Percentiles rank a stretch among this genome's conserved stretches.
phyloP scores from a whole-genome alignment of 2,329 filamentous ascomycete species.

The Hypoxylon sp. region DNA sequence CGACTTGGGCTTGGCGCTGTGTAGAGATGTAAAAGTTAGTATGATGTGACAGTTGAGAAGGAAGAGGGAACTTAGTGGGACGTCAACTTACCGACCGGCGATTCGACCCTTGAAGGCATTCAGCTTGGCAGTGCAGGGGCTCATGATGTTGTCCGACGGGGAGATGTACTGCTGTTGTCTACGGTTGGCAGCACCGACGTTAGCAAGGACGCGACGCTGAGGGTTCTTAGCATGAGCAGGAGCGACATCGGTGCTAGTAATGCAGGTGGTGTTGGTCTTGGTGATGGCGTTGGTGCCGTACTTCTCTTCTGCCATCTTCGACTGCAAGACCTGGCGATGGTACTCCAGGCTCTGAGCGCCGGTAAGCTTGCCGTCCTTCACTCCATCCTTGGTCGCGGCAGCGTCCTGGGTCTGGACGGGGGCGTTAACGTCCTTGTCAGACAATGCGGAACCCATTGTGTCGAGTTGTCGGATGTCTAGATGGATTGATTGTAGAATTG shows the following conservation, averaged over 20 bases:
- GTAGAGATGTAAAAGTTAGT: slow-evolving; percentile 40
- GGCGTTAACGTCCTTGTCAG: slow-evolving; percentile 75
- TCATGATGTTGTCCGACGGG: slow-evolving; percentile 91
- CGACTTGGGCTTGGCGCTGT: slow-evolving; percentile 74
- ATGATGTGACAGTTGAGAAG: background rate
- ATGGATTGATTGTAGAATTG: background rate
- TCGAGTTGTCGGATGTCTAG: slow-evolving; percentile 11
- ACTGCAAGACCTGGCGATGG: slow-evolving; percentile 80
- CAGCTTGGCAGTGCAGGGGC: slow-evolving; percentile 86
- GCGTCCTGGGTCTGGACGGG: slow-evolving; percentile 55
- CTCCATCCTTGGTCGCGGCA: slow-evolving; percentile 18
- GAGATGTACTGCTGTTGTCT: slow-evolving; percentile 76
- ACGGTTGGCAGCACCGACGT: slow-evolving; percentile 37
- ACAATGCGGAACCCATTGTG: slow-evolving; percentile 70
- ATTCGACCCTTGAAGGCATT: slow-evolving; percentile 85
- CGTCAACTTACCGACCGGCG: slow-evolving; percentile 76
- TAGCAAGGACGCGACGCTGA: slow-evolving; percentile 51
- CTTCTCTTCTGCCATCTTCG: slow-evolving; percentile 77
- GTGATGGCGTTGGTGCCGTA: slow-evolving; percentile 54
- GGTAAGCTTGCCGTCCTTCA: slow-evolving; percentile 46
- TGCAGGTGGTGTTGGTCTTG: slow-evolving; percentile 18
- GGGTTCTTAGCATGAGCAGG: slow-evolving; percentile 19
- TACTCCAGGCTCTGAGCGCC: slow-evolving; percentile 76
- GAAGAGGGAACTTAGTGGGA: no score
- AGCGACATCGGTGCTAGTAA: slow-evolving; percentile 25